Conservation (phyloP, 805 yeast species). For the Candida boidinii region DNA sequence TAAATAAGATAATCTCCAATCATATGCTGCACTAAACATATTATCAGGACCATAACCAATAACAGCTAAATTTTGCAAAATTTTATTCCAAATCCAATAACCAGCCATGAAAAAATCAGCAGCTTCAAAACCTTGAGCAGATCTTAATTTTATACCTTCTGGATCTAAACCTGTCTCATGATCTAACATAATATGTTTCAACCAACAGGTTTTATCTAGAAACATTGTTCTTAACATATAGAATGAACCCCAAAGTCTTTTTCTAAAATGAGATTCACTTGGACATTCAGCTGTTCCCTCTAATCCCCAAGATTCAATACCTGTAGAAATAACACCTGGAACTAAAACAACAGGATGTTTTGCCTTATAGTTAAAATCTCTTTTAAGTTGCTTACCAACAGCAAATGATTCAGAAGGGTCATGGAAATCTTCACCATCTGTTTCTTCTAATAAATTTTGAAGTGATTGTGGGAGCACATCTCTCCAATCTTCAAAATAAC, state of each 20-base stretch:
- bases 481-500: slow-evolving; percentile 63
- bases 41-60: slow-evolving; percentile 89
- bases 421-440: slow-evolving; percentile 36
- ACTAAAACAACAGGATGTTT: slow-evolving; percentile 83
- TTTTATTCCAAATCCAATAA: slow-evolving; percentile 97
- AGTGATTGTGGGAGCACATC: slow-evolving; percentile 63
- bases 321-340: slow-evolving; percentile 95
- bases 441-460: slow-evolving; percentile 48
- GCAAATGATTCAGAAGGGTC: slow-evolving; percentile 79
- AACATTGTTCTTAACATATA: slow-evolving; percentile 92
- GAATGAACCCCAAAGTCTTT: slow-evolving; percentile 94
- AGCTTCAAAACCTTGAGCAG: slow-evolving; percentile 94
- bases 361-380: slow-evolving; percentile 38
- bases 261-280: slow-evolving; percentile 75
- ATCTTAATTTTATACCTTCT: slow-evolving; percentile 66
- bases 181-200: slow-evolving; percentile 83
- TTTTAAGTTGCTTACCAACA: slow-evolving; percentile 62
- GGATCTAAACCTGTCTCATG: slow-evolving; percentile 93
- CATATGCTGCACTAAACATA: slow-evolving; percentile 89
- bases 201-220: slow-evolving; percentile 88
- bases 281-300: slow-evolving; percentile 75
- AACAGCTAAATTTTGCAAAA: slow-evolving; percentile 89
- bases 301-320: slow-evolving; percentile 89
- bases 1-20: slow-evolving; percentile 88
- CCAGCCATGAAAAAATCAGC: slow-evolving; percentile 96